These are phyloP conservation scores for Suillus ampliporus DNA, from an alignment of 768 basidiomycete species.

Conservation along the genomic window DNA sequence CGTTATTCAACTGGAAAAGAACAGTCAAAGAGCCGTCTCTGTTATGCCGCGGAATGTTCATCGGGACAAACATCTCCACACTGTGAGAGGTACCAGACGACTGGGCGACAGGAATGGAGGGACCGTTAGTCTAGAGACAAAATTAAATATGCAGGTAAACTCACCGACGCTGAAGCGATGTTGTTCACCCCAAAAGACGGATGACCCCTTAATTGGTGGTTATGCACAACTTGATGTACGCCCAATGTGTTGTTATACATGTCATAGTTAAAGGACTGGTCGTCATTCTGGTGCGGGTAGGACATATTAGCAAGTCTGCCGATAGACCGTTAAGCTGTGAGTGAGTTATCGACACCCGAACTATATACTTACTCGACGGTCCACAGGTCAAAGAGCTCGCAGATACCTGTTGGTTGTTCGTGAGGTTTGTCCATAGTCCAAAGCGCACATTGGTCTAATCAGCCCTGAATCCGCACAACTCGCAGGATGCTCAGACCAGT, in stretches of 20 bases:
- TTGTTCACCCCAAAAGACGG: not conserved
- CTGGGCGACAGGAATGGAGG: too few species aligned
- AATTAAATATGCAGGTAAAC: not conserved
- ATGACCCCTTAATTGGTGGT: not conserved
- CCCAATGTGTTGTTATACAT: conserved; percentile 5
- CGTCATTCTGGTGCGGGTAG: not conserved
- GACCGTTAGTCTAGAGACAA: not conserved
- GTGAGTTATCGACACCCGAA: not conserved
- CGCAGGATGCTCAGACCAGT: not conserved
- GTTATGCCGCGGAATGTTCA: not conserved
- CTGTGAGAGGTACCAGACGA: not conserved
- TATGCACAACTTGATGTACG: not conserved
- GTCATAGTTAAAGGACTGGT: not conserved
- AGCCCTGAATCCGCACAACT: not conserved
- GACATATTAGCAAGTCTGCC: conserved; percentile 3
- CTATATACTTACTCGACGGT: not conserved
- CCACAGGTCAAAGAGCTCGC: not conserved
- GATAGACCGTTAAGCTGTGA: not conserved
- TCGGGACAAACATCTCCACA: conserved; percentile 4
- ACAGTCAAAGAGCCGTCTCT: conserved; percentile 9
- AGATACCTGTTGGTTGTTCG: not conserved
- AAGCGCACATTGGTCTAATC: not conserved
- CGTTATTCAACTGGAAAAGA: not conserved
- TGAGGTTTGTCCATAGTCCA: not conserved
- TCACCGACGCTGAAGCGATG: not conserved